phyloP scores from a whole-genome alignment of 2,329 filamentous ascomycete genomes.

The Neodidymelliopsis sp. region DNA sequence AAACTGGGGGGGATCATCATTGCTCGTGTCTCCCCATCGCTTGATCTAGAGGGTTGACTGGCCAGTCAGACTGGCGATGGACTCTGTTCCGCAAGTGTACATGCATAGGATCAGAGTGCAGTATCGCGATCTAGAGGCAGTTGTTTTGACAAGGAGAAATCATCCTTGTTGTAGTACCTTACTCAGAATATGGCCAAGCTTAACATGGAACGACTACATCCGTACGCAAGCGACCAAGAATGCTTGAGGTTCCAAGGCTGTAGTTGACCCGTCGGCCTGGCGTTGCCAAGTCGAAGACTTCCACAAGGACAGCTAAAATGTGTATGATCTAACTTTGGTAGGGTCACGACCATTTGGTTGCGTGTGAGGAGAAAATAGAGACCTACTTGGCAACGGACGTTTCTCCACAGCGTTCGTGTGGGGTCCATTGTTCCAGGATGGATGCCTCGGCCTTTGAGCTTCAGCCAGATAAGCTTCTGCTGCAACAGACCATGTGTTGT shows the following conservation, averaged over 20 bases:
- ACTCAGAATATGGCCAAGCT: constrained; percentile 12
- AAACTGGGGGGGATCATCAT: background rate
- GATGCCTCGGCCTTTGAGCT: constrained; percentile 37
- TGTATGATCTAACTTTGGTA: constrained; percentile 22
- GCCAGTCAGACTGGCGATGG: too few species aligned
- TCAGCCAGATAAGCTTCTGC: constrained; percentile 38
- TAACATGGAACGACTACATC: constrained; percentile 15
- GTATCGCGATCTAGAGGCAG: background rate
- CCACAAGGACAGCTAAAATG: background rate
- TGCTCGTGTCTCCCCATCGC: background rate
- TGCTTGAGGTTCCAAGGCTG: constrained; percentile 24
- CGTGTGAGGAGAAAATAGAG: background rate
- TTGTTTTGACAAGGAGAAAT: too few species aligned
- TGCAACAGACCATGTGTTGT: constrained; percentile 39
- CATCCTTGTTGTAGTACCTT: background rate
- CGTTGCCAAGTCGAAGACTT: constrained; percentile 14
- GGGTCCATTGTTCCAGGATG: constrained; percentile 22
- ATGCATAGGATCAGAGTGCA: background rate
- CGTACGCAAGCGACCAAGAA: constrained; percentile 13
- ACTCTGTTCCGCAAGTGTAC: background rate
- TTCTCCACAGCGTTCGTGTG: constrained; percentile 37
- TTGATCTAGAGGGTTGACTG: too few species aligned
- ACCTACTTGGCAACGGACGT: constrained; percentile 20
- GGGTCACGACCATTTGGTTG: constrained; percentile 23
- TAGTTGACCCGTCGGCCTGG: constrained; percentile 16